These are phyloP conservation scores for Sordaria brevicollis DNA, from an alignment of 495 filamentous ascomycete genomes.

Conservation along the genomic window DNA sequence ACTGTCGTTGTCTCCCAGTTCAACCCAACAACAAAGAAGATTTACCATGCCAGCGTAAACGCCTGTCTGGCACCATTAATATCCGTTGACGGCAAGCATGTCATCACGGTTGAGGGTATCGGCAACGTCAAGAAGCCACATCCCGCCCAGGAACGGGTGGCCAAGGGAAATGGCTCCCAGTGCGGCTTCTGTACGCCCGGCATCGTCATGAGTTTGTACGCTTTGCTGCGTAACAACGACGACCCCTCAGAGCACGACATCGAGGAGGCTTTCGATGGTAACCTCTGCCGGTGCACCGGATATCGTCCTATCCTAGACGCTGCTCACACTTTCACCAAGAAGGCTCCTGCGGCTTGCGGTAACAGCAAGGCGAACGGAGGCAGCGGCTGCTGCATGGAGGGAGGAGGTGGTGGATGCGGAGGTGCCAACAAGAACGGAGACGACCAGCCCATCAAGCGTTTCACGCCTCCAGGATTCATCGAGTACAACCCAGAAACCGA, in stretches of 20 bases:
- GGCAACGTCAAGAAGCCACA: slow-evolving; percentile 81
- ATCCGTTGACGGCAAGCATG: slow-evolving; percentile 94
- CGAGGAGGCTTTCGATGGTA: slow-evolving; percentile 90
- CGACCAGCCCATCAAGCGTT: slow-evolving; percentile 51
- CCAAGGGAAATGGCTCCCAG: slow-evolving; percentile 58
- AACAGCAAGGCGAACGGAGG: slow-evolving; percentile 52
- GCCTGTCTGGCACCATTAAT: slow-evolving; percentile 88
- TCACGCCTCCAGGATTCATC: slow-evolving; percentile 79
- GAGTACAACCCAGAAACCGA: slow-evolving; percentile 88
- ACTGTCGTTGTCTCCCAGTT: slow-evolving; percentile 91
- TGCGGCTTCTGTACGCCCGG: slow-evolving; percentile 90
- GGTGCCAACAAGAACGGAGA: slow-evolving; percentile 35
- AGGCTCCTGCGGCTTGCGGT: slow-evolving; percentile 35
- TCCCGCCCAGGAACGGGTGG: slow-evolving; percentile 84
- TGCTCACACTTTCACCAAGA: slow-evolving; percentile 58
- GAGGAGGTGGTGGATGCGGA: slow-evolving; percentile 46
- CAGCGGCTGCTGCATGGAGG: slow-evolving; percentile 60
- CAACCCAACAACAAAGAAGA: slow-evolving; percentile 79
- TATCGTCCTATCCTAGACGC: slow-evolving; percentile 93
- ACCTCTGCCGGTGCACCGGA: slow-evolving; percentile 90
- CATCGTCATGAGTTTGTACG: slow-evolving; percentile 93
- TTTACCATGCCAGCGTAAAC: slow-evolving; percentile 90
- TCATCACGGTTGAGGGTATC: slow-evolving; percentile 97
- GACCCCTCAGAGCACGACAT: slow-evolving; percentile 62
- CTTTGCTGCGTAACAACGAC: slow-evolving; percentile 65